phyloP scores from a whole-genome alignment of 257 asterid genomes.

The Solanum stenotomum region DNA sequence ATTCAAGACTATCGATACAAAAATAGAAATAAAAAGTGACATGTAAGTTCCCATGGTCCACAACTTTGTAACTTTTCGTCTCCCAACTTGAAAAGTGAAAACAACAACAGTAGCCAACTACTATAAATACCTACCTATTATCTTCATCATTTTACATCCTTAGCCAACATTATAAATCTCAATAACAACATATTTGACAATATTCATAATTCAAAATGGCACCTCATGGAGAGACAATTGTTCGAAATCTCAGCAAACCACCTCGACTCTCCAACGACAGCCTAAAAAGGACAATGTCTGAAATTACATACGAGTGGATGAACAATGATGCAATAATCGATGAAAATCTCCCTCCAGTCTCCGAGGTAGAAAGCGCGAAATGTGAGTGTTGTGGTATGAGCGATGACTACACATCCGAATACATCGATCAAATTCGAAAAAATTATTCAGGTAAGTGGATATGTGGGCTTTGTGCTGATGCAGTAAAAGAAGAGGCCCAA shows the following conservation, averaged over 20 bases:
- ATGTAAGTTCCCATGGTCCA: neutral
- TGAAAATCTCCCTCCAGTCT: neutral
- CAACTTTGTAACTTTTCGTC: neutral
- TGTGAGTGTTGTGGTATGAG: constrained; percentile 20
- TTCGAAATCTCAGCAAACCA: neutral
- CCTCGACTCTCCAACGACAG: neutral
- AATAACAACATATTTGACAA: neutral
- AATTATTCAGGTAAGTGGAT: constrained; percentile 7
- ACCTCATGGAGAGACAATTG: neutral
- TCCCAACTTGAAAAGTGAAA: neutral
- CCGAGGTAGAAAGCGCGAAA: constrained; percentile 11
- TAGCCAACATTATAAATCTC: neutral
- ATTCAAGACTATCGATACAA: neutral
- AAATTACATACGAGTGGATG: constrained; percentile 1
- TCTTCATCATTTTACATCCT: neutral
- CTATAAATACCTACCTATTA: neutral
- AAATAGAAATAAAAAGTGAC: neutral
- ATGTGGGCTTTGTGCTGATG: constrained; percentile 15
- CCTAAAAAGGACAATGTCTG: constrained; percentile 8
- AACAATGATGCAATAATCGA: neutral
- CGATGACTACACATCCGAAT: constrained; percentile 12
- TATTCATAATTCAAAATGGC: neutral
- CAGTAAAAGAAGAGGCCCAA: constrained; percentile 14
- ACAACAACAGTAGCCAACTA: neutral
- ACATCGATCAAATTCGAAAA: neutral